phyloP scores from a whole-genome alignment of 2,329 filamentous ascomycete genomes.

The Fusarium veterinarium region DNA sequence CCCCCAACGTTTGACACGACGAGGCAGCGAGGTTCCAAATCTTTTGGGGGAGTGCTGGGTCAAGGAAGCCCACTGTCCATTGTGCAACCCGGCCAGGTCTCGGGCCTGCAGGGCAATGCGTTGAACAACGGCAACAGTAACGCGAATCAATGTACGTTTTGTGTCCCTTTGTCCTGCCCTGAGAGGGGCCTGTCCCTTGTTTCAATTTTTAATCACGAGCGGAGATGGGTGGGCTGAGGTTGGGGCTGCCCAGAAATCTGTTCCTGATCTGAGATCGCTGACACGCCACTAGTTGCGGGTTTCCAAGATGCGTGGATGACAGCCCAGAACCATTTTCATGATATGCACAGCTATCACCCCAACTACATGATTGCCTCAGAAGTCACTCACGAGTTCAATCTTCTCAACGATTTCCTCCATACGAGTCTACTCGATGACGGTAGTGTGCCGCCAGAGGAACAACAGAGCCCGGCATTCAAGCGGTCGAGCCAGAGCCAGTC shows the following conservation, averaged over 20 bases:
- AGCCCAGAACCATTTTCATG: constrained; percentile 80
- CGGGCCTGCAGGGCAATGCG: constrained; percentile 72
- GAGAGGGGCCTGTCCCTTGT: constrained; percentile 34
- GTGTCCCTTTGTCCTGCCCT: constrained; percentile 39
- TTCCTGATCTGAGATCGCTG: constrained; percentile 41
- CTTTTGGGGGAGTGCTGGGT: constrained; percentile 58
- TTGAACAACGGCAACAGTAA: constrained; percentile 66
- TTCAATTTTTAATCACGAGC: constrained; percentile 41
- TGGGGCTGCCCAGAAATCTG: constrained; percentile 34
- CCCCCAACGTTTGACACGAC: constrained; percentile 58
- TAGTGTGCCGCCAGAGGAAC: constrained; percentile 75
- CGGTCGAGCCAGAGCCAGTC: constrained; percentile 56
- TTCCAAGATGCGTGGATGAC: constrained; percentile 86
- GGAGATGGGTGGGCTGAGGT: constrained; percentile 40
- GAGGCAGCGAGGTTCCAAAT: constrained; percentile 54
- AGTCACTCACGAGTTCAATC: constrained; percentile 95
- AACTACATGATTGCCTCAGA: constrained; percentile 95
- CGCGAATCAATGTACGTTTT: constrained; percentile 79
- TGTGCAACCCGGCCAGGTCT: constrained; percentile 76
- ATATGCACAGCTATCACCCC: constrained; percentile 93
- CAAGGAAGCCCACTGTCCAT: constrained; percentile 71
- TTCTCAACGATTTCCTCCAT: constrained; percentile 96
- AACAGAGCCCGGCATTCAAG: constrained; percentile 60
- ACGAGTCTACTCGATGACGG: constrained; percentile 90
- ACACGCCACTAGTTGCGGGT: constrained; percentile 71